Percentiles rank a stretch among this genome's conserved stretches.
phyloP scores from a whole-genome alignment of 1,284 basidiomycete genomes.

The Xerocomus amazonicus region DNA sequence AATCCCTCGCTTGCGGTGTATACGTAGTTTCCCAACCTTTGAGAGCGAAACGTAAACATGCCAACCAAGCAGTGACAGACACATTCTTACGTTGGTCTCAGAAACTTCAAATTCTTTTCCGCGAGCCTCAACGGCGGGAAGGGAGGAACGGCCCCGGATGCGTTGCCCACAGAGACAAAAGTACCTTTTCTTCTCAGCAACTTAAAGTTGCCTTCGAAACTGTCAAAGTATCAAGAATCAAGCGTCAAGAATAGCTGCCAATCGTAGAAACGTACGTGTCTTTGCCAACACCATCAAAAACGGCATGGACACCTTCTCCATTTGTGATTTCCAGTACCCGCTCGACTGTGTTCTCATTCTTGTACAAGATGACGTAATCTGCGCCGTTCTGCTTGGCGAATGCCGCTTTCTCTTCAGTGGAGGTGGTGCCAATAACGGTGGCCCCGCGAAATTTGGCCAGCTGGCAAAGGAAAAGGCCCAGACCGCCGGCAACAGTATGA shows the following conservation, averaged over 20 bases:
- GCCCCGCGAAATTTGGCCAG: conserved; percentile 73
- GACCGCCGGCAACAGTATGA: conserved; percentile 86
- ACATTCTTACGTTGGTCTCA: conserved; percentile 66
- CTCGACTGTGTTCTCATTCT: conserved; percentile 64
- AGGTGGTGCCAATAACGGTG: conserved; percentile 93
- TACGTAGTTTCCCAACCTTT: conserved; percentile 61
- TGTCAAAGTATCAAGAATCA: conserved; percentile 25
- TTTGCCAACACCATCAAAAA: conserved; percentile 94
- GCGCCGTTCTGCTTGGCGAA: conserved; percentile 83
- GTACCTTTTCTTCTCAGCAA: conserved; percentile 79
- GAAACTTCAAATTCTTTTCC: conserved; percentile 80
- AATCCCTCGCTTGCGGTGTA: conserved; percentile 23
- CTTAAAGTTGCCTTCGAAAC: conserved; percentile 82
- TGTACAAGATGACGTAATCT: conserved; percentile 84
- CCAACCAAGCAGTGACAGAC: conserved; percentile 7
- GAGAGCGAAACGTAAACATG: conserved; percentile 1
- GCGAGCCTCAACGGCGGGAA: conserved; percentile 73
- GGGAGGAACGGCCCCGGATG: conserved; percentile 76
- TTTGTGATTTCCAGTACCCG: conserved; percentile 78
- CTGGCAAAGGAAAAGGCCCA: conserved; percentile 62
- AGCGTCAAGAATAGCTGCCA: background rate
- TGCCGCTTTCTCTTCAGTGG: conserved; percentile 79
- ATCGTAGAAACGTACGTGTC: conserved; percentile 60
- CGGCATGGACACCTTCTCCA: conserved; percentile 80
- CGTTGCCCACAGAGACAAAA: conserved; percentile 89